These are phyloP conservation scores for Rhodotorula mucilaginosa DNA, from an alignment of 1,284 basidiomycete species.

Conservation along the genomic window DNA sequence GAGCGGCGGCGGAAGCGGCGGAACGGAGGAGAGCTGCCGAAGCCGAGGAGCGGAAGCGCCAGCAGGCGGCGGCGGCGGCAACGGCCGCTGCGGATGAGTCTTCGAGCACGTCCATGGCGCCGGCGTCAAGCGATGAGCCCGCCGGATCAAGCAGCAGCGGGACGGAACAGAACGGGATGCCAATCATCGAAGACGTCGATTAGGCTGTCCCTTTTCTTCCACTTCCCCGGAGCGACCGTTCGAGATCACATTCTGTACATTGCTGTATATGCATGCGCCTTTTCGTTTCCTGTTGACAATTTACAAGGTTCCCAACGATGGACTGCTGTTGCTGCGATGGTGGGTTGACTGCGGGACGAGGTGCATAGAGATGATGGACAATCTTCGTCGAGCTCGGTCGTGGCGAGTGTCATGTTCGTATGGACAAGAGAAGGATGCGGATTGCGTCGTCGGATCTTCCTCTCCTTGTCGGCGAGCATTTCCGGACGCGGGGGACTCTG, in stretches of 20 bases:
- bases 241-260: not conserved
- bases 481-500: no score
- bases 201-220: not conserved
- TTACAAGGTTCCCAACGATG: no score
- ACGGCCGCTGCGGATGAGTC: not conserved
- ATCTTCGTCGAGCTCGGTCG: no score
- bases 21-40: conserved; percentile 7
- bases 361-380: no score
- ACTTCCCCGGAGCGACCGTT: not conserved
- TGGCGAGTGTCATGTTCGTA: no score
- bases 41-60: not conserved
- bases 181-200: conserved; percentile 27
- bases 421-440: no score
- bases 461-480: no score
- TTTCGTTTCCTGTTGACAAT: not conserved
- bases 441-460: no score
- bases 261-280: not conserved
- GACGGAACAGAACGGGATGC: not conserved
- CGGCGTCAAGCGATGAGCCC: not conserved
- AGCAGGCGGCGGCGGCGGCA: not conserved
- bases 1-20: conserved; percentile 24
- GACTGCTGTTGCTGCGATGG: no score
- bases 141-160: not conserved
- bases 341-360: no score
- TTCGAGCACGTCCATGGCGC: not conserved